These are phyloP conservation scores for Diphasiastrum complanatum DNA, from an alignment of 83 land plant species.

Conservation along the genomic window DNA sequence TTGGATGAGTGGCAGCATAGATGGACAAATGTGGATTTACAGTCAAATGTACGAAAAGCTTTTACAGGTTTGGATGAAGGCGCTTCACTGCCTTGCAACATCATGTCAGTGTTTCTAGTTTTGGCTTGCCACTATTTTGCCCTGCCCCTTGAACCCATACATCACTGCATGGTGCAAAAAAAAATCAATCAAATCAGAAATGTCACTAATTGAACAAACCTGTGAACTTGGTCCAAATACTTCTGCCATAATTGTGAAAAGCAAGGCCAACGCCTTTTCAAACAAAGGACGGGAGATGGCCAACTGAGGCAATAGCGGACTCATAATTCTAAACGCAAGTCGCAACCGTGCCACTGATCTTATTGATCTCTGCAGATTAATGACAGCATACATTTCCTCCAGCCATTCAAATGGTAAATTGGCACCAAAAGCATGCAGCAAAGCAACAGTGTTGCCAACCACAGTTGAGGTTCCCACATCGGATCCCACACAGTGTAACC, in stretches of 20 bases:
- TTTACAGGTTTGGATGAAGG: conserved; percentile 1
- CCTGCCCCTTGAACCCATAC: conserved; percentile 2
- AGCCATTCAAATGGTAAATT: conserved; percentile 11
- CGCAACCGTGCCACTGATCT: conserved; percentile 3
- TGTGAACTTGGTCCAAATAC: conserved; percentile 11
- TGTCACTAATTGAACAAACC: not conserved
- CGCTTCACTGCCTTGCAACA: conserved; percentile 11
- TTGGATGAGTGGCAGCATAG: conserved; percentile 15
- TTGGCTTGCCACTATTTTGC: conserved; percentile 5
- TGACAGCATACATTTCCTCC: not conserved
- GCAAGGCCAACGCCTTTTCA: conserved; percentile 11
- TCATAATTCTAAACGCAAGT: conserved; percentile 8
- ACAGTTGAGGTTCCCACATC: conserved; percentile 9
- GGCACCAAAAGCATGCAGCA: conserved; percentile 6
- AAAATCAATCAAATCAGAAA: not conserved
- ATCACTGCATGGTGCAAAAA: conserved; percentile 9
- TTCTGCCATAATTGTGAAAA: conserved; percentile 11
- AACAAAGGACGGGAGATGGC: conserved; percentile 4
- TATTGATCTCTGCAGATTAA: conserved; percentile 6
- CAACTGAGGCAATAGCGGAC: conserved; percentile 7
- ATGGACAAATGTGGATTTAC: not conserved
- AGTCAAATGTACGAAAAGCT: conserved; percentile 1
- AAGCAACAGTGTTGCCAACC: conserved; percentile 6
- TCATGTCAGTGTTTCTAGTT: not conserved
- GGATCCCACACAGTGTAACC: conserved; percentile 11